phyloP scores from a whole-genome alignment of 441 rosid species.

The Populus hybrid region DNA sequence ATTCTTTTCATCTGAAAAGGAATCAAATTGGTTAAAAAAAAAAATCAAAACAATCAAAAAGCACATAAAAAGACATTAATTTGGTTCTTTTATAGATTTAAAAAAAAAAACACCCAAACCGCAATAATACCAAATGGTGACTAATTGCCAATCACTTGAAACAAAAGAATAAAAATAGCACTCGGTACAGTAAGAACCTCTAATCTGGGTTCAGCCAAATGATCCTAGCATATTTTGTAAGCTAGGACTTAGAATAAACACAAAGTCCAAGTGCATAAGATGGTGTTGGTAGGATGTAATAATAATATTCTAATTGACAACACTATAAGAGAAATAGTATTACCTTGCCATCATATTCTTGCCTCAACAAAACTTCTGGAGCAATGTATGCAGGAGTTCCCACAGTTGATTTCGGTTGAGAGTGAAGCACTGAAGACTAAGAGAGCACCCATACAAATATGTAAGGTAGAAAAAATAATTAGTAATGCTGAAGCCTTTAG shows the following conservation, averaged over 20 bases:
- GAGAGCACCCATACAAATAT: constrained; percentile 11
- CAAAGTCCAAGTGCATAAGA: neutral
- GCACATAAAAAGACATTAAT: neutral
- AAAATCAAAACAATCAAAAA: neutral
- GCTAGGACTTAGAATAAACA: neutral
- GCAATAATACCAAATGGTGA: neutral
- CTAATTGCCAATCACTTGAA: constrained; percentile 1
- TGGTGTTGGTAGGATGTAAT: neutral
- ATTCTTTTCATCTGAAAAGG: neutral
- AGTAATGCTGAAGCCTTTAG: neutral
- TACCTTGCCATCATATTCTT: constrained; percentile 99
- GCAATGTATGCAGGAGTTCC: constrained; percentile 99
- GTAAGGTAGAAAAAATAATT: neutral
- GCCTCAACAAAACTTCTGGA: constrained; percentile 87
- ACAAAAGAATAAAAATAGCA: neutral
- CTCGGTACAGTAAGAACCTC: neutral
- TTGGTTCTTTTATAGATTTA: neutral
- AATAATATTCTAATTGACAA: neutral
- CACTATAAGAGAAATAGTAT: neutral
- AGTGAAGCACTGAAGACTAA: constrained; percentile 45
- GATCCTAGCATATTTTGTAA: neutral
- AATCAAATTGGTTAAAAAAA: too few species aligned
- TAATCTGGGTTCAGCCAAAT: neutral
- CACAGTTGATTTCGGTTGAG: constrained; percentile 82
- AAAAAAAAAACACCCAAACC: neutral